Evolutionary conservation across 2,329 filamentous ascomycete genomes (phyloP).

Genomic region (Aureobasidium subglaciale): DNA sequence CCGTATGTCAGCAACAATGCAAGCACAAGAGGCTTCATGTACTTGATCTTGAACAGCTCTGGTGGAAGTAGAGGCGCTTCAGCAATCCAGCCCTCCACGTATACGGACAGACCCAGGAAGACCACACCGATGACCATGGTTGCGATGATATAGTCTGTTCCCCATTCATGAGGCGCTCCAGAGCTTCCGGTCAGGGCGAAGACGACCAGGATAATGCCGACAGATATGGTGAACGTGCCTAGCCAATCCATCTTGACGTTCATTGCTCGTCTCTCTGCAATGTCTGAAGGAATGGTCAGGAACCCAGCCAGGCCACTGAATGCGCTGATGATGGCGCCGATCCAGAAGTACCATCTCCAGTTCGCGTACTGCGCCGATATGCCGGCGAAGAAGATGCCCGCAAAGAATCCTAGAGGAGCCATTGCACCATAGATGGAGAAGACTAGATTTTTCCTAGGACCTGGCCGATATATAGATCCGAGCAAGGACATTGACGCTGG

Average conservation of each 20-base stretch:
- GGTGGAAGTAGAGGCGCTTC: constrained; percentile 61
- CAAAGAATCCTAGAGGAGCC: constrained; percentile 50
- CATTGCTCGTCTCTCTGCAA: constrained; percentile 28
- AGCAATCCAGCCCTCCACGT: constrained; percentile 66
- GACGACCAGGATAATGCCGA: constrained; percentile 61
- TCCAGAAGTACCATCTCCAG: constrained; percentile 65
- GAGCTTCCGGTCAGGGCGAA: constrained; percentile 69
- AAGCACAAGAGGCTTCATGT: constrained; percentile 57
- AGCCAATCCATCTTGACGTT: constrained; percentile 61
- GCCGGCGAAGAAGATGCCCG: constrained; percentile 60
- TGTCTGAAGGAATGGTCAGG: constrained; percentile 46
- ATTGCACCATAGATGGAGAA: constrained; percentile 43
- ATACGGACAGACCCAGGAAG: constrained; percentile 54
- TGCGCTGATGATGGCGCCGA: constrained; percentile 49
- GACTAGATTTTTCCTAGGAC: constrained; percentile 31
- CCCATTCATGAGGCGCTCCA: constrained; percentile 62
- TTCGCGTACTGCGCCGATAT: constrained; percentile 46
- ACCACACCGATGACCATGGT: constrained; percentile 58
- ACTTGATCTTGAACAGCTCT: constrained; percentile 62
- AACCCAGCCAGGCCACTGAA: constrained; percentile 41
- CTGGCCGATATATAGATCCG: constrained; percentile 30
- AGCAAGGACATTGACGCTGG: constrained; percentile 28
- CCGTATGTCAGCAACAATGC: constrained; percentile 63
- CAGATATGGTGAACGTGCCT: constrained; percentile 54
- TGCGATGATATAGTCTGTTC: constrained; percentile 63